phyloP scores from a whole-genome alignment of 75 land plant species.

The Pinus tabuliformis region DNA sequence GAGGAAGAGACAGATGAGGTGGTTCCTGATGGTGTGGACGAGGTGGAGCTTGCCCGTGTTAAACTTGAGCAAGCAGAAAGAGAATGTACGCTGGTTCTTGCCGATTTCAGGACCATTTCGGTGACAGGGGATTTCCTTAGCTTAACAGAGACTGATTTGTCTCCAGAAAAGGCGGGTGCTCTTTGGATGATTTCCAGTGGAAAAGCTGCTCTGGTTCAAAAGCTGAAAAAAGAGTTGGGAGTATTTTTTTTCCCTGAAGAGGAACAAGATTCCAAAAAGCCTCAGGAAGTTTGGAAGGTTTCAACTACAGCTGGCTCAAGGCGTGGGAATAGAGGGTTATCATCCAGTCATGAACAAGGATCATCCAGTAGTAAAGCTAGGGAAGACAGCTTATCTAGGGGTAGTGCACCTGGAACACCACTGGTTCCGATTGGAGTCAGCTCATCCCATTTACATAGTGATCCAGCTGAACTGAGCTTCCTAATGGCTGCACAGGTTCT shows the following conservation, averaged over 20 bases:
- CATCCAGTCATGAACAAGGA: slow-evolving; percentile 29
- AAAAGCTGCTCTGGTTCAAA: no score
- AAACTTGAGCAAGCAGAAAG: no score
- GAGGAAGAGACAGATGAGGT: no score
- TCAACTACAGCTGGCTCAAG: slow-evolving; percentile 80
- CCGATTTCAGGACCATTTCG: no score
- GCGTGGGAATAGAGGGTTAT: slow-evolving; percentile 53
- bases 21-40: no score
- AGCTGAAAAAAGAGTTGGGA: no score
- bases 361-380: slow-evolving; percentile 26
- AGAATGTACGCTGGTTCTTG: no score
- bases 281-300: slow-evolving; percentile 94
- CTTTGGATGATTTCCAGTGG: no score
- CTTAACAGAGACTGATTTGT: no score
- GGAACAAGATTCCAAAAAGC: slow-evolving; percentile 85
- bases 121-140: no score
- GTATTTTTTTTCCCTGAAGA: slow-evolving; percentile 98
- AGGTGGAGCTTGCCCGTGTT: no score
- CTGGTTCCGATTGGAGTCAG: slow-evolving; percentile 6
- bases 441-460: slow-evolving; percentile 17
- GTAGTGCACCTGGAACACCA: slow-evolving; percentile 21
- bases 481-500: neutral
- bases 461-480: slow-evolving; percentile 37
- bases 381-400: slow-evolving; percentile 37
- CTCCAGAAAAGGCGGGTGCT: no score